phyloP scores from a whole-genome alignment of 495 filamentous ascomycete species.

The Cladorrhinum samala region DNA sequence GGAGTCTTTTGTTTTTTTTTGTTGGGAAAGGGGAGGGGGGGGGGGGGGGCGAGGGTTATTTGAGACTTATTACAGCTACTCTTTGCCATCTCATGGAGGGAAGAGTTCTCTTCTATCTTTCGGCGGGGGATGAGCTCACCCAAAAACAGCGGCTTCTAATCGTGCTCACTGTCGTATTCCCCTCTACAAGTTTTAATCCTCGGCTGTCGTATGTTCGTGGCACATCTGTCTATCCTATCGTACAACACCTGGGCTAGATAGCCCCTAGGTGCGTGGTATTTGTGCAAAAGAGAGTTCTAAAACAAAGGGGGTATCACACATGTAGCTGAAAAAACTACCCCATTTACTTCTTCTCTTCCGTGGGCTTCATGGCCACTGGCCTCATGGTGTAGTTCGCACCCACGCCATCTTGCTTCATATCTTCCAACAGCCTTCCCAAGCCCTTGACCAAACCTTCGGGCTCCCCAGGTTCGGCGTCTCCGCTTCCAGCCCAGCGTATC shows the following conservation, averaged over 20 bases:
- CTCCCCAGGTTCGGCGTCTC: conserved; percentile 63
- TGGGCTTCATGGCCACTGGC: not conserved
- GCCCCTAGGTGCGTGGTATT: too few relatives aligned
- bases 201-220: too few relatives aligned
- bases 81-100: not conserved
- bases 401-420: conserved; percentile 35
- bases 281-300: too few relatives aligned
- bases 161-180: too few relatives aligned
- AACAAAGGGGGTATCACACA: conserved; percentile 15
- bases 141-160: too few relatives aligned
- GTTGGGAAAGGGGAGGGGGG: not conserved
- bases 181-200: too few relatives aligned
- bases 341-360: not conserved
- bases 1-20: conserved; percentile 4
- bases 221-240: too few relatives aligned
- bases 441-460: conserved; percentile 64
- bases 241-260: too few relatives aligned
- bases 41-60: not conserved
- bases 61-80: not conserved
- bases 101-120: too few relatives aligned
- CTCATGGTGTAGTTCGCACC: conserved; percentile 13
- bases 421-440: conserved; percentile 59
- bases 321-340: not conserved
- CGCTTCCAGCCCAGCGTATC: conserved; percentile 94
- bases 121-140: too few relatives aligned